Evolutionary conservation across 1,139 yeast genomes (phyloP).

Genomic region (Yamadazyma pseudoaaseri): DNA sequence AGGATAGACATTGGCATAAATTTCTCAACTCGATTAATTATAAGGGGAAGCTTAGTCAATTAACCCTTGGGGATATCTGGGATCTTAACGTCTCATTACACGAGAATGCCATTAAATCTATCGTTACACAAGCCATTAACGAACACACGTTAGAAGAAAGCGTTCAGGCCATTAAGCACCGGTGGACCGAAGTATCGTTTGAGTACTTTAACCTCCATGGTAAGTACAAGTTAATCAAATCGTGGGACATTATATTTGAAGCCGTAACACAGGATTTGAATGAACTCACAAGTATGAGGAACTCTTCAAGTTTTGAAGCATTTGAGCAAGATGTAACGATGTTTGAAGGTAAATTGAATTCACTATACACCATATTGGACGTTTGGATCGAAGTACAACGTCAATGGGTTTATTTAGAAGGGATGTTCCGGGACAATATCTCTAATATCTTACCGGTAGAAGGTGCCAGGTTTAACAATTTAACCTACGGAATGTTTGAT

Average conservation of each 20-base stretch:
- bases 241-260: conserved; percentile 67
- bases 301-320: conserved; percentile 59
- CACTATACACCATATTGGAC: conserved; percentile 55
- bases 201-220: conserved; percentile 57
- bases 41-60: conserved; percentile 9
- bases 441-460: conserved; percentile 67
- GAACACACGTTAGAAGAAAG: conserved; percentile 68
- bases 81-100: conserved; percentile 50
- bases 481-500: conserved; percentile 60
- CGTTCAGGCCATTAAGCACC: conserved; percentile 41
- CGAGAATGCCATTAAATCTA: conserved; percentile 44
- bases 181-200: conserved; percentile 51
- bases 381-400: conserved; percentile 82
- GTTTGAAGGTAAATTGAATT: conserved; percentile 57
- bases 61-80: conserved; percentile 64
- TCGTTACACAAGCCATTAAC: conserved; percentile 67
- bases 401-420: conserved; percentile 87
- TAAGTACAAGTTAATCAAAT: conserved; percentile 56
- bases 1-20: conserved; percentile 69
- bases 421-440: conserved; percentile 66
- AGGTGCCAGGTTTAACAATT: conserved; percentile 60
- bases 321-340: conserved; percentile 61
- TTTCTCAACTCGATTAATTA: conserved; percentile 37
- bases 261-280: conserved; percentile 61
- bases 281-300: conserved; percentile 67